phyloP scores from a whole-genome alignment of 2,329 filamentous ascomycete genomes.

The Pyricularia pennisetigena region DNA sequence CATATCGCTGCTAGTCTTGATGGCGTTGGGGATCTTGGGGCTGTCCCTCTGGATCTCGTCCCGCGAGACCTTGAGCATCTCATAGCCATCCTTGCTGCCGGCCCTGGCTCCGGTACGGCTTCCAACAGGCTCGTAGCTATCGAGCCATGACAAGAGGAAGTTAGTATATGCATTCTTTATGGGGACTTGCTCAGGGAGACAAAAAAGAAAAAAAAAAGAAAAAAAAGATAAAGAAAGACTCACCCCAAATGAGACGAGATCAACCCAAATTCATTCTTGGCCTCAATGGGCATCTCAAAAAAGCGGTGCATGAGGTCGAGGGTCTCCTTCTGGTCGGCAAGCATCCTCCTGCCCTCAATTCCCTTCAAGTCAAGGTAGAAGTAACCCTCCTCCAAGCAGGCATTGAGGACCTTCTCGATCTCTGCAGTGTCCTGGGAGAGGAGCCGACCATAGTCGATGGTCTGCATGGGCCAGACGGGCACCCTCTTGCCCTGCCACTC shows the following conservation, averaged over 20 bases:
- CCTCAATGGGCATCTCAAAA: constrained; percentile 41
- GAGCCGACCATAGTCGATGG: constrained; percentile 38
- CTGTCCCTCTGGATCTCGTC: constrained; percentile 38
- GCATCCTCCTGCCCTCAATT: constrained; percentile 41
- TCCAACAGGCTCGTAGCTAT: constrained; percentile 37
- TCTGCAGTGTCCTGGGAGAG: constrained; percentile 44
- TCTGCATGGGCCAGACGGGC: constrained; percentile 41
- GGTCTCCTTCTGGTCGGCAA: constrained; percentile 40
- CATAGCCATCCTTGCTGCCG: constrained; percentile 40
- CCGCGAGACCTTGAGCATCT: constrained; percentile 42
- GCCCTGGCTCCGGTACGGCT: constrained; percentile 35
- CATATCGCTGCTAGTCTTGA: constrained; percentile 38
- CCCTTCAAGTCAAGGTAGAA: constrained; percentile 44
- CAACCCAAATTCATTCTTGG: constrained; percentile 46
- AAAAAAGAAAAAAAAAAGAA: background rate
- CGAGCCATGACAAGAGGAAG: background rate
- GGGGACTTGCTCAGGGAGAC: too few species aligned
- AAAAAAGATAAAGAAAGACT: constrained; percentile 7
- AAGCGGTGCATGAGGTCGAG: constrained; percentile 46
- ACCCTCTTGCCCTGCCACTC: constrained; percentile 38
- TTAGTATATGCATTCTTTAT: too few species aligned
- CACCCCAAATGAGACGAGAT: constrained; percentile 42
- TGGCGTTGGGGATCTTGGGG: constrained; percentile 33
- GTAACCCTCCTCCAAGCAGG: constrained; percentile 41
- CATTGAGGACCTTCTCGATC: constrained; percentile 37